Evolutionary conservation across 2,329 filamentous ascomycete genomes (phyloP), one percentile per base, ranked within the genome.

Genomic region (Bipolaris zeicola): DNA sequence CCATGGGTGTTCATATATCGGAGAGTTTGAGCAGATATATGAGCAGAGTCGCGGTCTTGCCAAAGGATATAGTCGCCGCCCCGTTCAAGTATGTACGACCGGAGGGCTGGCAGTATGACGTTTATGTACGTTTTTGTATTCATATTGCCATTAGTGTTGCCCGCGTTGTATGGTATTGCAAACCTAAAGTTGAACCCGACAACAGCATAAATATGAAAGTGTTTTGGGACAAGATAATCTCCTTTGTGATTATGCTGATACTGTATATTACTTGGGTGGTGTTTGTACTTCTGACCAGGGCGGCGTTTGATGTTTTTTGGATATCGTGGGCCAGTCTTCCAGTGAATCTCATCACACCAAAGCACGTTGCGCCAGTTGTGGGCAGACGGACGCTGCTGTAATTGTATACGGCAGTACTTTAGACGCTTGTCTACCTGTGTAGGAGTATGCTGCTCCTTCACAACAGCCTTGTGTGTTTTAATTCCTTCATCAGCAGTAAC

Each of bases 61-160:
- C 28, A 53, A 7, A 52, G 22, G 8, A 46, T 45, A 13, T 28
- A 52, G 14, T 52, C 50, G 13, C 42, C 22, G 11, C 34, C 50
- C 11, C 14, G 44, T 1, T 39, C n/a, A 14, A 47, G 34, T 26
- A 52, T 11, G 34, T 41, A 46, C 5, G 1, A 4, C 5, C 20
- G 39, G 4, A 52, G 28, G 43, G 39, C 39, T 36, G 41, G 49
- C 1, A 52, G 20, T 16, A 52, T 52, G 20, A 42, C n/a, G 0
- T 49, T 36, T n/a, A 43, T 42, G 44, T 24, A 55, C 2, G 45
- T 55, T 13, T 28, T 16, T n/a, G 37, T 16, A 28, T 44, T 55
- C 52, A 55, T 55, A 16, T 55, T 55, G 44, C 52, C 38, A 41
- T 49, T 50, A 3, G 6, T 38, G 14, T 55, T 50, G 6, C 45